phyloP scores from a whole-genome alignment of 2,329 filamentous ascomycete genomes.

The Rutstroemia sp. region DNA sequence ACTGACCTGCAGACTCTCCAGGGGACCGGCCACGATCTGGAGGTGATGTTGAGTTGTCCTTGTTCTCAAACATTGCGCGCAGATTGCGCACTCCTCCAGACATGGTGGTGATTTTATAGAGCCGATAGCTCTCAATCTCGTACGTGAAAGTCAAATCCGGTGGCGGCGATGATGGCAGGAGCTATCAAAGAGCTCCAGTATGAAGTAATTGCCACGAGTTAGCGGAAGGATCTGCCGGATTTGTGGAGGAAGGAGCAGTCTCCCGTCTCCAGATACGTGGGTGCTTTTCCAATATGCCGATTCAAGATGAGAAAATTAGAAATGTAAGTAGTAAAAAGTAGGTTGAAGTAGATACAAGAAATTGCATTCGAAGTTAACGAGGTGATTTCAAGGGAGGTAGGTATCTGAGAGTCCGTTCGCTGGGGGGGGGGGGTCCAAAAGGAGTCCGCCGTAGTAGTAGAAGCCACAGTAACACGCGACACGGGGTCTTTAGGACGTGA shows the following conservation, averaged over 20 bases:
- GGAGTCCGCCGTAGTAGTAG: background rate
- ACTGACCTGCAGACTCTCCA: constrained; percentile 40
- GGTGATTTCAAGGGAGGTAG: background rate
- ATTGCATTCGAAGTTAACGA: background rate
- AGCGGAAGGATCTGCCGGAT: constrained; percentile 1
- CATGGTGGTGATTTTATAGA: constrained; percentile 17
- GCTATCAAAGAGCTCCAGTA: background rate
- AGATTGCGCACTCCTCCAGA: constrained; percentile 48
- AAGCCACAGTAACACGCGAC: constrained; percentile 8
- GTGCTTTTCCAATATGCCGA: background rate
- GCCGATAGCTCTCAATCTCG: constrained; percentile 5
- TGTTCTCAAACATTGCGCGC: constrained; percentile 74
- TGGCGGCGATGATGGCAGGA: background rate
- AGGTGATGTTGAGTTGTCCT: constrained; percentile 47
- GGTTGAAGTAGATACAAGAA: background rate
- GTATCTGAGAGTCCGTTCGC: background rate
- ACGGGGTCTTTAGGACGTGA: background rate
- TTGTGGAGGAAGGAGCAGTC: constrained; percentile 3
- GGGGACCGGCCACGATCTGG: constrained; percentile 62
- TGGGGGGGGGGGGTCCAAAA: background rate
- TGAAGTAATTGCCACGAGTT: constrained; percentile 5
- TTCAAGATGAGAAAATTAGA: background rate
- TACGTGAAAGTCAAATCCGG: constrained; percentile 2
- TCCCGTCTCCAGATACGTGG: background rate
- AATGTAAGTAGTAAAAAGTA: background rate